Base-by-base conservation (phyloP, 495 filamentous ascomycete species). In the Corynascus novoguineensis region DNA sequence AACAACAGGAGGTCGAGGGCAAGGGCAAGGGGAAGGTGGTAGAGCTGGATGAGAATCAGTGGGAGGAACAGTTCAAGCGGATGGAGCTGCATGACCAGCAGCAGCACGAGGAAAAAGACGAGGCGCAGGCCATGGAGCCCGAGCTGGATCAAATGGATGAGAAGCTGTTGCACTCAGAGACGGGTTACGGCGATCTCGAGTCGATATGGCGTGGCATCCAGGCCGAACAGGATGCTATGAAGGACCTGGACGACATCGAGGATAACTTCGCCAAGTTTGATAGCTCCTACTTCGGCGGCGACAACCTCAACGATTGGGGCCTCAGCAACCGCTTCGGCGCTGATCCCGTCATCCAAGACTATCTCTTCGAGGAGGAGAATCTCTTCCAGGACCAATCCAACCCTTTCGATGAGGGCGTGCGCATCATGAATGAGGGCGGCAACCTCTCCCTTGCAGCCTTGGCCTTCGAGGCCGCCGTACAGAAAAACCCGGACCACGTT, bases 381-480 rank as follows among this genome's bases (percentile, higher is more conserved):
- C 75, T 90, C 14, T 97, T 95, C 74, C 77, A 83, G 60, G 79
- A 82, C 38, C 75, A 89, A 40, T 73, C 68, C 37, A 88, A 95
- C 59, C 89, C 93, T 0, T 98, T 92, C 69, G 84, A 87, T 31
- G 90, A 97, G 70, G 93, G 93, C 41, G 79, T 95, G 55, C 84
- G 87, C 63, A 95, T 98, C 60, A 86, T 98, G 80, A 81, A 85
- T 22, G 87, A 89, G 61, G 91, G 91, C 34, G 95, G 95, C 7
- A 97, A 97, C 68, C 81, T 98, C 11, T 96, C 90, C 15, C 78
- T 97, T 17, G 93, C 93, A 19, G 90, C 95, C 2, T 79, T 98
- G 24, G 93, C 95, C n/a, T 98, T 98, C 61, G 93, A 98, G 72
- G 89, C 93, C 17, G 95, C 93, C 1, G 90, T 91, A 2, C 90